These are phyloP conservation scores for Otatea glauca DNA, from an alignment of 176 grass and related monocot species.

Conservation along the genomic window DNA sequence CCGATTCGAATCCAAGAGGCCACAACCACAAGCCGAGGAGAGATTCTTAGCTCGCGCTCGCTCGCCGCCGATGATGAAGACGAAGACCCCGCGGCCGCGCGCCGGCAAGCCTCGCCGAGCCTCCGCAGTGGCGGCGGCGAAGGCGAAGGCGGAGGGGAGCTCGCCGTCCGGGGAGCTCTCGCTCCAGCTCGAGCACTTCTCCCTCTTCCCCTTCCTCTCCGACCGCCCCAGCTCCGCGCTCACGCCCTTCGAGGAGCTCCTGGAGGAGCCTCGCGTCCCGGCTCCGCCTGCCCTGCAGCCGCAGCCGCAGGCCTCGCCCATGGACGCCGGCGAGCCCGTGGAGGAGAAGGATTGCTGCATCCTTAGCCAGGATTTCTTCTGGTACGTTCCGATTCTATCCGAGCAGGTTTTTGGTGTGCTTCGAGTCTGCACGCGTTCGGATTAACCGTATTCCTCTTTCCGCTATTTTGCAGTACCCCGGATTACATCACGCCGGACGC, in stretches of 20 bases:
- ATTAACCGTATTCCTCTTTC: background rate
- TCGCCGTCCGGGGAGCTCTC: constrained; percentile 65
- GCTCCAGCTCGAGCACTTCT: constrained; percentile 66
- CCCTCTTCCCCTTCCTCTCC: constrained; percentile 49
- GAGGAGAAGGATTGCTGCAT: constrained; percentile 78
- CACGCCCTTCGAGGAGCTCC: constrained; percentile 63
- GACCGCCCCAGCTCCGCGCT: background rate
- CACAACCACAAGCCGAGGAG: background rate
- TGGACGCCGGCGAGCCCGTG: constrained; percentile 55
- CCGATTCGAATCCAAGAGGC: constrained; percentile 8
- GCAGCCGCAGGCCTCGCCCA: background rate
- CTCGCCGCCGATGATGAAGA: constrained; percentile 45
- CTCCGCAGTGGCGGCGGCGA: background rate
- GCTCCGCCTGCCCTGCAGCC: background rate
- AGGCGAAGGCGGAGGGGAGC: constrained; percentile 17
- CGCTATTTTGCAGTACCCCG: constrained; percentile 63
- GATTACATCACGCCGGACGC: constrained; percentile 93
- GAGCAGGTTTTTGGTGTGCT: background rate
- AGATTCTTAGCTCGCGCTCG: background rate
- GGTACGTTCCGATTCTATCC: constrained; percentile 42
- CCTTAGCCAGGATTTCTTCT: constrained; percentile 98
- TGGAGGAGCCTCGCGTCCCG: constrained; percentile 38
- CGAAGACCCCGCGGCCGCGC: constrained; percentile 52
- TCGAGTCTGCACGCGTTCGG: no score
- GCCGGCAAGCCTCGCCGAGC: constrained; percentile 37